phyloP scores from a whole-genome alignment of 2,329 filamentous ascomycete species.

The Madurella mycetomatis region DNA sequence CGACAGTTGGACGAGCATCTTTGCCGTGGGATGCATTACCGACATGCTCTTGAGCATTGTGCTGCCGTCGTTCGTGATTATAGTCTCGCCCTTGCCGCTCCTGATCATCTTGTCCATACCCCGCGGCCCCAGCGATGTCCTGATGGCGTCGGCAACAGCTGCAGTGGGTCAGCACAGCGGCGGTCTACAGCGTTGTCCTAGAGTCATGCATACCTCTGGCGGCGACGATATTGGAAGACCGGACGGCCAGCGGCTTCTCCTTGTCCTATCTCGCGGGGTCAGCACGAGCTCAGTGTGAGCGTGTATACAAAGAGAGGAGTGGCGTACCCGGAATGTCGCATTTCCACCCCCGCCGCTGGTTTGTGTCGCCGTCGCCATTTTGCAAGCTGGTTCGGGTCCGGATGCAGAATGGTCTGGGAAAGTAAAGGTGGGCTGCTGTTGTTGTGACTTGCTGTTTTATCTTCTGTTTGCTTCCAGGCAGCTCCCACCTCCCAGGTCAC shows the following conservation, averaged over 20 bases:
- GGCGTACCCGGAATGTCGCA: conserved; percentile 52
- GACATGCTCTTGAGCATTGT: conserved; percentile 99
- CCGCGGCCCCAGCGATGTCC: conserved; percentile 91
- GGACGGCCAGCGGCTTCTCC: conserved; percentile 97
- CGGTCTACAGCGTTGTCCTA: not conserved
- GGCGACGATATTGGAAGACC: conserved; percentile 93
- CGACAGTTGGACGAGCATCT: conserved; percentile 97
- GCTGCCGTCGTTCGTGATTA: conserved; percentile 99
- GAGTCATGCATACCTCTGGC: conserved; percentile 67
- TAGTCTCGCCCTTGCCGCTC: conserved; percentile 91
- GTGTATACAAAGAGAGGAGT: conserved; percentile 22
- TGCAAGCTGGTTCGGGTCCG: conserved; percentile 18
- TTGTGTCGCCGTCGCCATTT: conserved; percentile 44
- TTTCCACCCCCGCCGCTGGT: conserved; percentile 42
- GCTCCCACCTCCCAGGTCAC: conserved; percentile 20
- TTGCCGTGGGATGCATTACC: conserved; percentile 98
- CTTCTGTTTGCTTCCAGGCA: conserved; percentile 22
- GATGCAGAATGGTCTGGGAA: not conserved
- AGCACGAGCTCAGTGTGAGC: conserved; percentile 34
- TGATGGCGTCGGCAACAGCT: conserved; percentile 96
- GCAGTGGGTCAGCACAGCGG: conserved; percentile 8
- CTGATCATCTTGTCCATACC: conserved; percentile 99
- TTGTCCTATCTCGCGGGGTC: conserved; percentile 56
- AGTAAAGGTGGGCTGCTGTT: conserved; percentile 4
- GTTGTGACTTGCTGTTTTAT: conserved; percentile 8